These are phyloP conservation scores for Hygrocybe punicea DNA, from an alignment of 768 basidiomycete genomes.

Conservation along the genomic window DNA sequence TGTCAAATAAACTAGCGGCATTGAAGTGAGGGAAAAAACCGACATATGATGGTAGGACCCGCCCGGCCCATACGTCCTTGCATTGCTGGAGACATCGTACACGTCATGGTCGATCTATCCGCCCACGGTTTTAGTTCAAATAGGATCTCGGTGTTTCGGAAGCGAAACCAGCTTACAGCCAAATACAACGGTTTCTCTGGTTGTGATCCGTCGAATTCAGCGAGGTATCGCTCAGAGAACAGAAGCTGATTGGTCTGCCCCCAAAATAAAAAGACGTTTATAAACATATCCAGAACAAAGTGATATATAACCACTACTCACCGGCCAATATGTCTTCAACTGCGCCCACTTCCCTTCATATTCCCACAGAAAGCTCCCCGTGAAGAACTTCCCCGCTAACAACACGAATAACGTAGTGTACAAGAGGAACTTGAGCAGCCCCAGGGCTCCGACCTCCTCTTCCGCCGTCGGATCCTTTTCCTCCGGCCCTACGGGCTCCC, in stretches of 20 bases:
- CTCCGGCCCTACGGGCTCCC: slow-evolving; percentile 69
- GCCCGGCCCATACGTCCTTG: slow-evolving; percentile 78
- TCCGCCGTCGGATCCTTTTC: slow-evolving; percentile 71
- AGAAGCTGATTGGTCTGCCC: slow-evolving; percentile 54
- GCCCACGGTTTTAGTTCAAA: background rate
- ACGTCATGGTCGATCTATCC: slow-evolving; percentile 85
- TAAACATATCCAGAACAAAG: background rate
- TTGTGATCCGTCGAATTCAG: slow-evolving; percentile 67
- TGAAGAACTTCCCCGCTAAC: slow-evolving; percentile 77
- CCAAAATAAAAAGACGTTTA: slow-evolving; percentile 9
- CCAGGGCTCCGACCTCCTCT: slow-evolving; percentile 60
- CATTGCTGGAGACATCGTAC: slow-evolving; percentile 80
- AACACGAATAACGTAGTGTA: slow-evolving; percentile 50
- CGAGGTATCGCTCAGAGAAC: slow-evolving; percentile 71
- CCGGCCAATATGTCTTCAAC: slow-evolving; percentile 63
- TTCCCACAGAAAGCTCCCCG: slow-evolving; percentile 86
- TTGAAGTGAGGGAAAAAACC: slow-evolving; percentile 21
- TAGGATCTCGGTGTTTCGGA: slow-evolving; percentile 10
- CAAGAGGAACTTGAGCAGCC: slow-evolving; percentile 67
- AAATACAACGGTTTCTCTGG: slow-evolving; percentile 72
- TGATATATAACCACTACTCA: slow-evolving; percentile 32
- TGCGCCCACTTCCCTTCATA: slow-evolving; percentile 62
- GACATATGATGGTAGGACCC: slow-evolving; percentile 78
- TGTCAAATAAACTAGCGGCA: slow-evolving; percentile 10
- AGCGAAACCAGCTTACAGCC: slow-evolving; percentile 53